These are phyloP conservation scores for Colletotrichum karsti DNA, from an alignment of 2,329 filamentous ascomycete genomes.

Conservation along the genomic window DNA sequence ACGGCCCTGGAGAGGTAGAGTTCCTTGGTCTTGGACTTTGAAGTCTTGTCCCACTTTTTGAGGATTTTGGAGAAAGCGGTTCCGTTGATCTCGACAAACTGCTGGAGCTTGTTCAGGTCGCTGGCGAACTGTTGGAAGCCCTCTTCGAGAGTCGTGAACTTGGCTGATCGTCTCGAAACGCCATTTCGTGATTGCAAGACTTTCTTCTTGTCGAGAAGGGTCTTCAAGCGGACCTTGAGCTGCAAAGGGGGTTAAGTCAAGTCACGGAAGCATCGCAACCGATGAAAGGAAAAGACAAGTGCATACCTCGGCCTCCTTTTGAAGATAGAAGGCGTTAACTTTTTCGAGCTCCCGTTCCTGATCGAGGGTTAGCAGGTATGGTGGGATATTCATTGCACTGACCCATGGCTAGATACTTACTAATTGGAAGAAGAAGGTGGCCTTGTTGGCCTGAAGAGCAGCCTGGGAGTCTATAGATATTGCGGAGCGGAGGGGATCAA, in stretches of 20 bases:
- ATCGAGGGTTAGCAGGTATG: slow-evolving; percentile 46
- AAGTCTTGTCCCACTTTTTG: slow-evolving; percentile 99
- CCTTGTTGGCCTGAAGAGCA: slow-evolving; percentile 94
- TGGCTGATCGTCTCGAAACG: slow-evolving; percentile 86
- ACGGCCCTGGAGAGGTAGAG: slow-evolving; percentile 95
- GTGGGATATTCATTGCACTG: slow-evolving; percentile 30
- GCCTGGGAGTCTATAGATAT: slow-evolving; percentile 78
- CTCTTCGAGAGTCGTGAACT: slow-evolving; percentile 94
- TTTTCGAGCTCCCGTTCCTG: slow-evolving; percentile 98
- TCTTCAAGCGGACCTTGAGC: slow-evolving; percentile 93
- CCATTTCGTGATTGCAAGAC: slow-evolving; percentile 79
- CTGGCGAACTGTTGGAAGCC: slow-evolving; percentile 97
- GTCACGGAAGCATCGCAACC: not conserved
- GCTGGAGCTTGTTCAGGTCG: slow-evolving; percentile 96
- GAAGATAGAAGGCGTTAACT: slow-evolving; percentile 96
- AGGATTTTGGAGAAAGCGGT: slow-evolving; percentile 98
- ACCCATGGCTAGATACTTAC: slow-evolving; percentile 59
- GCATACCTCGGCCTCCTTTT: slow-evolving; percentile 94
- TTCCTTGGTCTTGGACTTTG: slow-evolving; percentile 98
- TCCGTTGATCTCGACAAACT: slow-evolving; percentile 98
- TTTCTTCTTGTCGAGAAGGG: slow-evolving; percentile 93
- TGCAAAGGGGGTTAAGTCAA: slow-evolving; percentile 45
- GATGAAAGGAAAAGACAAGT: not conserved
- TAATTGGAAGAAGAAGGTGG: slow-evolving; percentile 97
- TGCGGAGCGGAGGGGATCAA: slow-evolving; percentile 61